These are phyloP conservation scores for Cryphonectria parasitica DNA, from an alignment of 2,329 filamentous ascomycete genomes.

Conservation along the genomic window DNA sequence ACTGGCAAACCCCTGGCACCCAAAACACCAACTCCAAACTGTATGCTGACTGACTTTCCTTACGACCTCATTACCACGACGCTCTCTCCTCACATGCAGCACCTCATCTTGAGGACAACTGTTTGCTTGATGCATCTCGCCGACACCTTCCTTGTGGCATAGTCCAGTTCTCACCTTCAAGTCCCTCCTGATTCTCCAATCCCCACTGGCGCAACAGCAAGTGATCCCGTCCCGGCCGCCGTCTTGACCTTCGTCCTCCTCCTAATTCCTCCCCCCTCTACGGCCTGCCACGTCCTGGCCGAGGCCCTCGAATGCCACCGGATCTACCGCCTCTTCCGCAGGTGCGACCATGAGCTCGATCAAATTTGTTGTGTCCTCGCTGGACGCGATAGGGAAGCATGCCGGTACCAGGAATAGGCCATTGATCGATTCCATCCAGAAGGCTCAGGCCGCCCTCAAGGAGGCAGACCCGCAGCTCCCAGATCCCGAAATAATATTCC, in stretches of 20 bases:
- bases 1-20: slow-evolving; percentile 14
- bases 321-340: slow-evolving; percentile 26
- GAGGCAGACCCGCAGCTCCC: slow-evolving; percentile 79
- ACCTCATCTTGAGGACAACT: slow-evolving; percentile 9
- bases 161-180: slow-evolving; percentile 10
- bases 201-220: slow-evolving; percentile 17
- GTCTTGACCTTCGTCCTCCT: slow-evolving; percentile 3
- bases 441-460: slow-evolving; percentile 84
- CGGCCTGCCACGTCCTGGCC: background rate
- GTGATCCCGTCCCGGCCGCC: background rate
- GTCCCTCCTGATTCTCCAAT: background rate
- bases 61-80: slow-evolving; percentile 1
- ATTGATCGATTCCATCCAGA: slow-evolving; percentile 78
- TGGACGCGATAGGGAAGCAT: slow-evolving; percentile 90
- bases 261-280: background rate
- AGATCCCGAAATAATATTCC: slow-evolving; percentile 90
- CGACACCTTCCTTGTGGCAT: slow-evolving; percentile 7
- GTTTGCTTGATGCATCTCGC: slow-evolving; percentile 8
- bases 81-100: slow-evolving; percentile 9
- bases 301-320: slow-evolving; percentile 44
- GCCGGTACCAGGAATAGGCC: slow-evolving; percentile 79
- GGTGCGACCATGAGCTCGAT: slow-evolving; percentile 80
- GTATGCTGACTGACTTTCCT: background rate
- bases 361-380: slow-evolving; percentile 90
- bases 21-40: slow-evolving; percentile 4